Evolutionary conservation across 2,329 filamentous ascomycete genomes (phyloP), one percentile per base, ranked within the genome.

Genomic region (Exserohilum turcica): DNA sequence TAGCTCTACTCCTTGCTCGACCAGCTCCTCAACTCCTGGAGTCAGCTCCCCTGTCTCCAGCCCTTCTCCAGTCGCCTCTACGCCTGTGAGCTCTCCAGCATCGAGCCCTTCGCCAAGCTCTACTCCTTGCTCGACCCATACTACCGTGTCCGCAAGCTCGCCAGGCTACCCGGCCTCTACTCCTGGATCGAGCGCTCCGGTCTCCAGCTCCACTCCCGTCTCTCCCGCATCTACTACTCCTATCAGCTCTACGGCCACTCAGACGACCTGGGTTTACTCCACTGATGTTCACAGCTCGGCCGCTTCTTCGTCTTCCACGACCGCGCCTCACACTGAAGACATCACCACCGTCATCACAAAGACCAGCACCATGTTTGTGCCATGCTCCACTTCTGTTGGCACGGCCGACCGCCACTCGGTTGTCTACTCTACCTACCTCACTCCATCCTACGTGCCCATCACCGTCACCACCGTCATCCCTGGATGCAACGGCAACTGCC

Each of bases 361-460:
- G 21, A 74, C 71, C 10, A 66, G 48, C 3, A 70, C 66, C n/a
- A 61, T 61, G 3, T 77, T 71, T 58, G 68, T 76, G 12, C 74
- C 74, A 31, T 71, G 67, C 65, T 73, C 68, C 5, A 74, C 73
- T 6, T 53, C 70, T 12, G 67, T 76, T 31, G 72, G 67, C 43
- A 63, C 67, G n/a, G 47, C 62, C 57, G 49, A 70, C 64, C 38
- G 50, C 47, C 15, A 64, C 5, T 62, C 31, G 65, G 66, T 62
- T n/a, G 32, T 54, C 21, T 76, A 74, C 67, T 73, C 68, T 3
- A 76, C 74, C 47, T 77, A 72, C 64, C 59, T 77, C n/a, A 75
- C 72, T 5, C 48, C 69, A 5, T 64, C 64, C n/a, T 71, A 66
- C 61, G 64, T 62, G 50, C 64, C 71, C 1, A 66, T 67, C 1